Percentiles rank a stretch among this genome's conserved stretches.
These are phyloP conservation scores for Ammopiptanthus mongolicus DNA, from an alignment of 306 rosid species.

Conservation along the genomic window DNA sequence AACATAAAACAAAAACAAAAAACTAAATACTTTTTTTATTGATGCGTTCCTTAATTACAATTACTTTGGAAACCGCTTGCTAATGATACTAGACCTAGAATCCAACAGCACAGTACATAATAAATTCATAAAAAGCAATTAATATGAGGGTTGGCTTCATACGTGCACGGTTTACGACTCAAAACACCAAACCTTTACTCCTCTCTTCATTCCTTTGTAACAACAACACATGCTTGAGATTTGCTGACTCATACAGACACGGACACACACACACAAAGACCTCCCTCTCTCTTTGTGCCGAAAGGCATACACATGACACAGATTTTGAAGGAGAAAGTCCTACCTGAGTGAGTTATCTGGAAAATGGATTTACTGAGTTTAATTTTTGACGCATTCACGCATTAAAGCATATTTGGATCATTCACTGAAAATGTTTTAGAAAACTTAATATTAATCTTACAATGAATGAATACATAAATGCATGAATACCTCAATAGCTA, in stretches of 20 bases:
- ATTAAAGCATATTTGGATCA: too few relatives aligned
- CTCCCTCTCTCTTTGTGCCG: not conserved
- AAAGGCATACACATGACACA: not conserved
- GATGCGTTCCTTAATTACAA: too few relatives aligned
- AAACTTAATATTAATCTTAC: too few relatives aligned
- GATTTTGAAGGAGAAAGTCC: not conserved
- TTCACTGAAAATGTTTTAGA: too few relatives aligned
- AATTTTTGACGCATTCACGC: too few relatives aligned
- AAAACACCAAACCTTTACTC: not conserved
- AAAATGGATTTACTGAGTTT: too few relatives aligned
- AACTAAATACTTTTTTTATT: not conserved
- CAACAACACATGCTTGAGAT: not conserved
- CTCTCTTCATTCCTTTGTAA: not conserved
- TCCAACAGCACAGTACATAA: too few relatives aligned
- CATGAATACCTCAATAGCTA: too few relatives aligned
- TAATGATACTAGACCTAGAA: too few relatives aligned
- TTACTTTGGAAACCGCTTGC: too few relatives aligned
- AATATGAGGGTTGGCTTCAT: not conserved
- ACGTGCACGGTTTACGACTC: not conserved
- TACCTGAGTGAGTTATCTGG: not conserved
- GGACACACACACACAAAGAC: not conserved
- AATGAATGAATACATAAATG: too few relatives aligned
- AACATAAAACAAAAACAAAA: too few relatives aligned
- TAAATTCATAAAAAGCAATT: not conserved
- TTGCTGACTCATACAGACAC: not conserved